phyloP scores from a whole-genome alignment of 1,284 basidiomycete genomes.

The Thecaphora frezii region DNA sequence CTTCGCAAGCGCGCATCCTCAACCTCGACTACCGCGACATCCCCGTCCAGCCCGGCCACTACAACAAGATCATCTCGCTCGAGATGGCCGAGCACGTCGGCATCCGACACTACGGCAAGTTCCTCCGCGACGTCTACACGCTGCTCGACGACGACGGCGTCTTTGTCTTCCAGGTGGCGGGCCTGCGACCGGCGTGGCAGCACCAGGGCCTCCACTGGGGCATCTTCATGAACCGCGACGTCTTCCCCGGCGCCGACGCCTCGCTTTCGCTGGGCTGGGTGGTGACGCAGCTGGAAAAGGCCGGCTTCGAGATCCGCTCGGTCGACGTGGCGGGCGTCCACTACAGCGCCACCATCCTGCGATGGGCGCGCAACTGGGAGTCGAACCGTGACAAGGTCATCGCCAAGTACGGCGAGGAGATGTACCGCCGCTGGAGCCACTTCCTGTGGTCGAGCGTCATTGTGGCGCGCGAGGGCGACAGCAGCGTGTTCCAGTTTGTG shows the following conservation, averaged over 20 bases:
- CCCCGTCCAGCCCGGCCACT: conserved; percentile 74
- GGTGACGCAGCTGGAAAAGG: conserved; percentile 74
- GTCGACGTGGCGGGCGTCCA: conserved; percentile 78
- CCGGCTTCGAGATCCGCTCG: conserved; percentile 95
- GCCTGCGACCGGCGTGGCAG: conserved; percentile 90
- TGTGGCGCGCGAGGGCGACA: conserved; percentile 57
- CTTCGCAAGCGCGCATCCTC: conserved; percentile 81
- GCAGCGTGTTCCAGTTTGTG: conserved; percentile 67
- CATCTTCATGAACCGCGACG: conserved; percentile 61
- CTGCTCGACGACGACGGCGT: conserved; percentile 91
- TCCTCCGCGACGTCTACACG: conserved; percentile 88
- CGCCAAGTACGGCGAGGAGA: conserved; percentile 82
- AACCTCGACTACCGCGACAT: conserved; percentile 95
- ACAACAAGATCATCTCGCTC: conserved; percentile 90
- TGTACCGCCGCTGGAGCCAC: conserved; percentile 60
- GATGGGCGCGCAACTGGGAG: conserved; percentile 60
- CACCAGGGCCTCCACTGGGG: conserved; percentile 95
- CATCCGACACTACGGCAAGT: conserved; percentile 84
- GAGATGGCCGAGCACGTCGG: conserved; percentile 98
- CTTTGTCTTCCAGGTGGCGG: conserved; percentile 94
- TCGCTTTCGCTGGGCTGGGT: conserved; percentile 91
- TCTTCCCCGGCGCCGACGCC: conserved; percentile 93
- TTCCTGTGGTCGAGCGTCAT: conserved; percentile 55
- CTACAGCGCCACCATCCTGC: conserved; percentile 87
- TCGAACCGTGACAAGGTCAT: conserved; percentile 75